phyloP scores from a whole-genome alignment of 2,329 filamentous ascomycete genomes.

The Penicillium sp. region DNA sequence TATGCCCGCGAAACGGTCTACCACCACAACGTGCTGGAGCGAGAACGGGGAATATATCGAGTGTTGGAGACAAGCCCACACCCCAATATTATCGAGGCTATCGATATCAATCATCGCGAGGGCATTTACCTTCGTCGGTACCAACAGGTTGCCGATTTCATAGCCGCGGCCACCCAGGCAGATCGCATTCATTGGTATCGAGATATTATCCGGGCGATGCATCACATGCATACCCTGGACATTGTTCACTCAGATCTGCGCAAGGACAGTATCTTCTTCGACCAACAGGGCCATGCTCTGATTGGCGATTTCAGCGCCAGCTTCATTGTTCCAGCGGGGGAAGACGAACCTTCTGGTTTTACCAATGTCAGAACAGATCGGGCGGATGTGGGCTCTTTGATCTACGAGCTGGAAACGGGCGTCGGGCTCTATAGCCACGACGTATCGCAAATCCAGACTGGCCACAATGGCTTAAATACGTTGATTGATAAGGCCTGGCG shows the following conservation, averaged over 20 bases:
- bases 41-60: slow-evolving; percentile 9
- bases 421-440: too few species aligned
- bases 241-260: slow-evolving; percentile 10
- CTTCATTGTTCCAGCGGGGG: too few species aligned
- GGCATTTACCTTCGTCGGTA: slow-evolving; percentile 15
- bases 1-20: slow-evolving; percentile 1
- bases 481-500: too few species aligned
- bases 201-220: slow-evolving; percentile 8
- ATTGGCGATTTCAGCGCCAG: too few species aligned
- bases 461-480: too few species aligned
- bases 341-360: too few species aligned
- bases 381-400: too few species aligned
- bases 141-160: slow-evolving; percentile 3
- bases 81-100: slow-evolving; percentile 11
- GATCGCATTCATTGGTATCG: slow-evolving; percentile 9
- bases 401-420: too few species aligned
- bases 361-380: too few species aligned
- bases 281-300: too few species aligned
- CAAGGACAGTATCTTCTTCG: too few species aligned
- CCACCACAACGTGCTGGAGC: slow-evolving; percentile 16
- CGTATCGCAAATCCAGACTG: too few species aligned
- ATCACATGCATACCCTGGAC: slow-evolving; percentile 10
- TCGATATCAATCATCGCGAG: slow-evolving; percentile 11
- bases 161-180: neutral
- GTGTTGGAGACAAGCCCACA: neutral